phyloP scores from a whole-genome alignment of 2,329 filamentous ascomycete genomes.

The Aureobasidium sp. region DNA sequence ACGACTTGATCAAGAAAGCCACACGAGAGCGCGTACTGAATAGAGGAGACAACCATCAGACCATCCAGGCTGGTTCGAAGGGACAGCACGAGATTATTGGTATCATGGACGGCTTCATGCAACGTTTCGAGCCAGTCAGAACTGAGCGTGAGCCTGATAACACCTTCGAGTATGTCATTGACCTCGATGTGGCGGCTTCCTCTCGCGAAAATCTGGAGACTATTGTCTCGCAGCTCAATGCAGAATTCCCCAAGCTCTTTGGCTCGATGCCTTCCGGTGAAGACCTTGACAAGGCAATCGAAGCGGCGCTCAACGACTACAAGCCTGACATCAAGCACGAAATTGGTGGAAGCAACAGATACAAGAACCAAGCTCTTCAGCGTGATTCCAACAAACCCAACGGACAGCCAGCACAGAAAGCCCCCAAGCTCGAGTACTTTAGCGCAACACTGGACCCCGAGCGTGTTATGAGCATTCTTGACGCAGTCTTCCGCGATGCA shows the following conservation, averaged over 20 bases:
- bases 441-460: constrained; percentile 48
- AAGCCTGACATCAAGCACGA: constrained; percentile 68
- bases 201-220: constrained; percentile 83
- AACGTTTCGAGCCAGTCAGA: constrained; percentile 74
- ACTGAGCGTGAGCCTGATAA: constrained; percentile 63
- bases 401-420: constrained; percentile 20
- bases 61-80: constrained; percentile 78
- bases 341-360: constrained; percentile 52
- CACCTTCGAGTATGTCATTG: constrained; percentile 75
- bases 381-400: constrained; percentile 7
- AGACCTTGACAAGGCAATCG: constrained; percentile 73
- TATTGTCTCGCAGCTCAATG: constrained; percentile 63
- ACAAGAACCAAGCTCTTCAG: constrained; percentile 24
- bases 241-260: constrained; percentile 71
- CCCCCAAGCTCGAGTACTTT: constrained; percentile 58
- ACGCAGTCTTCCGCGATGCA: constrained; percentile 59
- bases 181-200: constrained; percentile 69
- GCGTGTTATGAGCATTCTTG: constrained; percentile 53
- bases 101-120: constrained; percentile 93
- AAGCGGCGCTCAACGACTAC: constrained; percentile 68
- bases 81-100: constrained; percentile 66
- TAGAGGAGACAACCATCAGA: constrained; percentile 95
- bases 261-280: constrained; percentile 61
- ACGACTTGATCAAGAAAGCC: constrained; percentile 65
- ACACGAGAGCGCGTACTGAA: constrained; percentile 73